These are phyloP conservation scores for Pythium chondricola DNA, from an alignment of 352 stramenopile species.

Conservation along the genomic window DNA sequence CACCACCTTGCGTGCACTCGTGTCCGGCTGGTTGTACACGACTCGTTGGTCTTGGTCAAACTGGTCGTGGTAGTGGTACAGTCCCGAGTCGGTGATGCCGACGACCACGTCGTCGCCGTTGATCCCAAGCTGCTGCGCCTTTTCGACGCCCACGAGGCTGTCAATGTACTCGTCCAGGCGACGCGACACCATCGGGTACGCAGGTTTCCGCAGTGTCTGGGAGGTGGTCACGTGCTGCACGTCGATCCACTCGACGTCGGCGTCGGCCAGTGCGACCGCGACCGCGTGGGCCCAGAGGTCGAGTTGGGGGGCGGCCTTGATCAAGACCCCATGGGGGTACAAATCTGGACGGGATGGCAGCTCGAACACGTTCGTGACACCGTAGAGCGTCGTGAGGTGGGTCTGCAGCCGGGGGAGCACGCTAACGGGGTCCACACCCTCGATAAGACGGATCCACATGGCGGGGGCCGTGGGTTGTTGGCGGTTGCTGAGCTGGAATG, in stretches of 20 bases:
- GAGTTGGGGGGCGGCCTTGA: constrained; percentile 44
- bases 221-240: constrained; percentile 28
- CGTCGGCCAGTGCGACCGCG: constrained; percentile 37
- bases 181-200: constrained; percentile 10
- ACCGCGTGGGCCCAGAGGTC: constrained; percentile 55
- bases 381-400: constrained; percentile 29
- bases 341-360: constrained; percentile 9
- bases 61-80: constrained; percentile 82
- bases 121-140: constrained; percentile 54
- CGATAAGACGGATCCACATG: constrained; percentile 57
- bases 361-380: constrained; percentile 62
- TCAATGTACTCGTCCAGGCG: constrained; percentile 59
- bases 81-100: constrained; percentile 73
- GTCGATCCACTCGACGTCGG: constrained; percentile 62
- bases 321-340: constrained; percentile 36
- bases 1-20: constrained; percentile 61
- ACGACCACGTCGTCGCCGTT: constrained; percentile 63
- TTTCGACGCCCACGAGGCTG: constrained; percentile 57
- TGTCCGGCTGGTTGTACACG: constrained; percentile 37
- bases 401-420: constrained; percentile 35
- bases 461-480: constrained; percentile 28
- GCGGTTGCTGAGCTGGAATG: constrained; percentile 20
- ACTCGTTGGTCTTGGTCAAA: constrained; percentile 60
- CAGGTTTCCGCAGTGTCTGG: constrained; percentile 22
- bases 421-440: constrained; percentile 21